Evolutionary conservation across 1,139 yeast genomes (phyloP).

Genomic region (Debaryomyces sp.): DNA sequence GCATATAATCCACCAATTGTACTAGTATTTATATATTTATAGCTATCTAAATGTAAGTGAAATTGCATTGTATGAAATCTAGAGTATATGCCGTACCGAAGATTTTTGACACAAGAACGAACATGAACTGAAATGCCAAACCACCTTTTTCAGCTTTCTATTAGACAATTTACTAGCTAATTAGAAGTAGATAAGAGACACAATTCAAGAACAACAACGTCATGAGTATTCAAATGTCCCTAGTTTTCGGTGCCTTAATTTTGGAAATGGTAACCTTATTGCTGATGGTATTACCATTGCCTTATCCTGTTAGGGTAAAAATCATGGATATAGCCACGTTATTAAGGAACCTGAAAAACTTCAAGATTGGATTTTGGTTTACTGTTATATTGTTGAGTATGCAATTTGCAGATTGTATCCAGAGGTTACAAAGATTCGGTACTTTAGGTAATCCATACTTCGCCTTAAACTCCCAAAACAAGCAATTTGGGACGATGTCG

Average conservation of each 20-base stretch:
- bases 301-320: slow-evolving; percentile 52
- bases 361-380: slow-evolving; percentile 52
- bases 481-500: slow-evolving; percentile 21
- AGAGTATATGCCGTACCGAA: neutral
- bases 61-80: neutral
- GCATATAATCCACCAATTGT: slow-evolving; percentile 24
- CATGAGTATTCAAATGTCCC: slow-evolving; percentile 51
- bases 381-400: slow-evolving; percentile 48
- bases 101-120: neutral
- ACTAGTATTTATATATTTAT: neutral
- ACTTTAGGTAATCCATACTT: slow-evolving; percentile 30
- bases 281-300: slow-evolving; percentile 63
- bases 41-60: neutral
- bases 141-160: neutral
- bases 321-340: slow-evolving; percentile 42
- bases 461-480: slow-evolving; percentile 15
- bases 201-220: slow-evolving; percentile 11
- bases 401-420: slow-evolving; percentile 63
- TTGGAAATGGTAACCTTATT: slow-evolving; percentile 57
- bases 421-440: slow-evolving; percentile 40
- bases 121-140: neutral
- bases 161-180: neutral
- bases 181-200: neutral
- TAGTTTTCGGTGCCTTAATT: slow-evolving; percentile 48
- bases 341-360: slow-evolving; percentile 44